phyloP scores from a whole-genome alignment of 106 monocot genomes.

The Phalaenopsis aphrodite region DNA sequence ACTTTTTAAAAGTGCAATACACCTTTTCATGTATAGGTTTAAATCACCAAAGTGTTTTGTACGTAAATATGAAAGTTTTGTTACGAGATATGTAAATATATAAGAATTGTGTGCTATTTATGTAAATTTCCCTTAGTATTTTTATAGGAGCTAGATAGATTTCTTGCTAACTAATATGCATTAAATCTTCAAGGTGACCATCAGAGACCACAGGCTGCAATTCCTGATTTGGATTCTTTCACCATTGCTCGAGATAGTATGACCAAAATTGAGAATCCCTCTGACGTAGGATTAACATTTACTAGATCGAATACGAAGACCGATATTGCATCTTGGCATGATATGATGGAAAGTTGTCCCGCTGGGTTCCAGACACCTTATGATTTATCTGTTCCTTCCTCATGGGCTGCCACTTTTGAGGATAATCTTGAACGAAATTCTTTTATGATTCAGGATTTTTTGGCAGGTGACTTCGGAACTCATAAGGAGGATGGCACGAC shows the following conservation, averaged over 20 bases:
- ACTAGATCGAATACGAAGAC: neutral
- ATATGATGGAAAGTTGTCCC: neutral
- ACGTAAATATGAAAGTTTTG: too few relatives aligned
- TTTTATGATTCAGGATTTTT: constrained; percentile 6
- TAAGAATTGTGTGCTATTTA: too few relatives aligned
- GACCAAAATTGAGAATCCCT: neutral
- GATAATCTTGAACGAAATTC: neutral
- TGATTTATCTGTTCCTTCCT: neutral
- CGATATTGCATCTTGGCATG: neutral
- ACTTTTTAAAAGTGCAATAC: too few relatives aligned
- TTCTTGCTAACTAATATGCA: neutral
- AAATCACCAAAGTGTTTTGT: too few relatives aligned
- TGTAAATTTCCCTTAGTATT: neutral
- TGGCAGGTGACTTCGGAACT: neutral
- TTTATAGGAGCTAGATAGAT: neutral
- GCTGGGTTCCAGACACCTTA: constrained; percentile 4
- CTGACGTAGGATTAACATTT: neutral
- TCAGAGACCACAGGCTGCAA: neutral
- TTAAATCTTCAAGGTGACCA: neutral
- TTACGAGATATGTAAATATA: too few relatives aligned
- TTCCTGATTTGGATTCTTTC: constrained; percentile 2
- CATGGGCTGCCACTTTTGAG: constrained; percentile 1
- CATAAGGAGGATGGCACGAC: neutral
- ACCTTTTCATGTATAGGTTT: too few relatives aligned
- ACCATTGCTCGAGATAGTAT: constrained; percentile 2